phyloP scores from a whole-genome alignment of 306 rosid species.

The Fagus sylvatica region DNA sequence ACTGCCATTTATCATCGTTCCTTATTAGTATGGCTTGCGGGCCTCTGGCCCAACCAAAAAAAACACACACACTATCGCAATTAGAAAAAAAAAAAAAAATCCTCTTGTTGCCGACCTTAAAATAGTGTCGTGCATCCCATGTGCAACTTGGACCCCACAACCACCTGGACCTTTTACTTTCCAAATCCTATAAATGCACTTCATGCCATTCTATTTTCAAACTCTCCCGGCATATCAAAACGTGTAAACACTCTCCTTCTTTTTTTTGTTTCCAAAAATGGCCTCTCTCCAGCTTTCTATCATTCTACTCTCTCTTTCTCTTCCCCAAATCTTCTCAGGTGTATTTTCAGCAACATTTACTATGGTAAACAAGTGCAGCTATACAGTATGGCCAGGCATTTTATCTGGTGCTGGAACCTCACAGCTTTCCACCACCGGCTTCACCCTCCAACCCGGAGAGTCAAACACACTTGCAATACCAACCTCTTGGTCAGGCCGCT shows the following conservation, averaged over 20 bases:
- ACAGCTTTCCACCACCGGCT: slow-evolving; percentile 68
- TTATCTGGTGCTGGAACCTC: slow-evolving; percentile 69
- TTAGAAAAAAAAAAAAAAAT: background rate
- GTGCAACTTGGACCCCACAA: slow-evolving; percentile 27
- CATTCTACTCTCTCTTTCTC: slow-evolving; percentile 19
- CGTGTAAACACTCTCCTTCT: background rate
- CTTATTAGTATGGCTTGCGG: background rate
- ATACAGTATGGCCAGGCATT: slow-evolving; percentile 82
- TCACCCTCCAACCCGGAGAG: slow-evolving; percentile 48
- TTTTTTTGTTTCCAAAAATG: slow-evolving; percentile 15
- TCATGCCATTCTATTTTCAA: slow-evolving; percentile 11
- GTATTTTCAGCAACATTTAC: slow-evolving; percentile 62
- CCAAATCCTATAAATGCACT: slow-evolving; percentile 22
- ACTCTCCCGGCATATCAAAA: background rate
- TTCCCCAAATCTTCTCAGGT: slow-evolving; percentile 40
- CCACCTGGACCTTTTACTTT: background rate
- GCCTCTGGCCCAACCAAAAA: background rate
- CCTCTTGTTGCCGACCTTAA: slow-evolving; percentile 24
- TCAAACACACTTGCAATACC: slow-evolving; percentile 51
- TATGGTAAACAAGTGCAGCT: slow-evolving; percentile 57
- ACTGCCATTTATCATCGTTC: background rate
- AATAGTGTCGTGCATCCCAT: slow-evolving; percentile 23
- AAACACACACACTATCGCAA: background rate
- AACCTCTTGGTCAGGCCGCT: slow-evolving; percentile 78
- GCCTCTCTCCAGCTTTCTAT: slow-evolving; percentile 14